Base-by-base conservation (phyloP, 78 protist genomes). In the Tieghemostelium lacteum region DNA sequence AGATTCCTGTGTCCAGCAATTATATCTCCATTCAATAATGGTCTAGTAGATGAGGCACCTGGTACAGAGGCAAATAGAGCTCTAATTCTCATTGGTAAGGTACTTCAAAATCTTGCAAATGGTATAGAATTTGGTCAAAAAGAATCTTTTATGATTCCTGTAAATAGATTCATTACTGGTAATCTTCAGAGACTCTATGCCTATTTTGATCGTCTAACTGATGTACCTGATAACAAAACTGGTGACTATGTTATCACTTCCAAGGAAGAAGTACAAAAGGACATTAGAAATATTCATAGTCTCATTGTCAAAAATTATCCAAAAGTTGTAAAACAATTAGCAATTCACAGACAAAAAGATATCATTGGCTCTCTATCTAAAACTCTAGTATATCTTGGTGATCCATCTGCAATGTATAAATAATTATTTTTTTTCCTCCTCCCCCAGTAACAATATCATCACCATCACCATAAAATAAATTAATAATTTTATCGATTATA, bases 1-100 rank as follows among this genome's bases (percentile, higher is more conserved):
- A 50, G 97, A 34, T 94, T 93, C 88, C 77, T 95, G 2, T 94
- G 96, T 71, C 97, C 97, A 14, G 96, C 97, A 0, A 85, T 95
- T 20, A 63, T 95, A 28, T 58, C 76, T 22, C 97, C 97, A 52
- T 75, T 63, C 75, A 85, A 78, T 1, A 62, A 76, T 29, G 93
- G 93, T 69, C 34, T 95, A n/a, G 87, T 94, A 33, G 78, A 72
- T 16, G 95, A 92, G 34, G 69, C 33, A 33, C 86, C 92, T 3
- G 72, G 63, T 7, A 40, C 87, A 42, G 65, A 66, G 22, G 69
- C 62, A 7, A 49, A 92, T 8, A 83, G 97, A 60, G 78, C 89
- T 0, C 63, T 95, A 31, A 87, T 88, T 24, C 78, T 95, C 24
- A 73, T 92, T 3, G 95, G 95, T 34, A 95, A 95, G 73, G 85